phyloP scores from a whole-genome alignment of 1,284 basidiomycete species.

The Sanghuangporus sanghuang region DNA sequence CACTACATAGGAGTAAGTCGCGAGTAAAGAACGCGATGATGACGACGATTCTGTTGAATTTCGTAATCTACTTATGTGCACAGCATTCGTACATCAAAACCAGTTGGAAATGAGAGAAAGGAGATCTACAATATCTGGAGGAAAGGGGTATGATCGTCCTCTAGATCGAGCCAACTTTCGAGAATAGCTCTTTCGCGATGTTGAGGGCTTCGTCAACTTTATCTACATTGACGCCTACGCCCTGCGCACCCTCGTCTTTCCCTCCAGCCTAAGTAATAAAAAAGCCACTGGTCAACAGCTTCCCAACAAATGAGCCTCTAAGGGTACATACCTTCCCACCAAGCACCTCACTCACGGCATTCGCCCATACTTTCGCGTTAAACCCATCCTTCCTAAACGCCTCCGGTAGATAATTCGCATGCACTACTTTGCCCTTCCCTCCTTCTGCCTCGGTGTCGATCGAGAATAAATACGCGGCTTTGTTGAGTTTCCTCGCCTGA shows the following conservation, averaged over 20 bases:
- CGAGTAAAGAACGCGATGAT: no score
- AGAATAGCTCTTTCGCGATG: slow-evolving; percentile 39
- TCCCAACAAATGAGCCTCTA: background rate
- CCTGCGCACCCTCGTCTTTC: slow-evolving; percentile 86
- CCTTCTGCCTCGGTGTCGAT: slow-evolving; percentile 45
- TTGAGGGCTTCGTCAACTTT: slow-evolving; percentile 70
- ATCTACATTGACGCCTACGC: slow-evolving; percentile 66
- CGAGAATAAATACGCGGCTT: slow-evolving; percentile 88
- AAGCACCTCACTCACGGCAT: slow-evolving; percentile 68
- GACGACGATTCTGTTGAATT: no score
- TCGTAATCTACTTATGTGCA: background rate
- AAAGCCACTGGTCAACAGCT: slow-evolving; percentile 9
- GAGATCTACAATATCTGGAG: background rate
- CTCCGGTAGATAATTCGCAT: slow-evolving; percentile 82
- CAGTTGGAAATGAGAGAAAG: no score
- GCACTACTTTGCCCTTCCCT: slow-evolving; percentile 71
- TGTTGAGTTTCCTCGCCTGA: slow-evolving; percentile 75
- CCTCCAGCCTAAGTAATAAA: slow-evolving; percentile 73
- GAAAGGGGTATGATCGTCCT: background rate
- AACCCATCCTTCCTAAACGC: slow-evolving; percentile 53
- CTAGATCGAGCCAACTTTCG: background rate
- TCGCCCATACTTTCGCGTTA: slow-evolving; percentile 82
- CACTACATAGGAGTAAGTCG: no score
- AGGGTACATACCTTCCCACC: slow-evolving; percentile 74
- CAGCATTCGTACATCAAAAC: no score